Conservation (phyloP, 495 filamentous ascomycete genomes). For the Trichoderma virens region DNA sequence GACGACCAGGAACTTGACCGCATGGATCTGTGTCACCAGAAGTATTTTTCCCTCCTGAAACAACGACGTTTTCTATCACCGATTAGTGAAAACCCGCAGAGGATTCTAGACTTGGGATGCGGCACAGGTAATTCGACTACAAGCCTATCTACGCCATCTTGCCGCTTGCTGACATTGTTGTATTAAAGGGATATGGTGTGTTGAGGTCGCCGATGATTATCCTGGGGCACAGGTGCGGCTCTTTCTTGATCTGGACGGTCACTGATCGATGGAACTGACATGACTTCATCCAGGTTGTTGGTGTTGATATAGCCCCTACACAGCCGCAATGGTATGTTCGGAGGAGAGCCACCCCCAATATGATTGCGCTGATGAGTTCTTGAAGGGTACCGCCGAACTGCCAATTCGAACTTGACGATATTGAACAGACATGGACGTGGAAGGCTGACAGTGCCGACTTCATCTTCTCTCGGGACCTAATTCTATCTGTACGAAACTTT, state of each 20-base stretch:
- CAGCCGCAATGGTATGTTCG: conserved; percentile 32
- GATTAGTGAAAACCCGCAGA: conserved; percentile 30
- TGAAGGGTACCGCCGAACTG: conserved; percentile 41
- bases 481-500: conserved; percentile 50
- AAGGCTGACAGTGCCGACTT: conserved; percentile 51
- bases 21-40: conserved; percentile 19
- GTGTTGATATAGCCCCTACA: conserved; percentile 47
- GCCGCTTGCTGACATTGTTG: not conserved
- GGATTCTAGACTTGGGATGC: conserved; percentile 48
- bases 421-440: conserved; percentile 48
- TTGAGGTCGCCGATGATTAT: conserved; percentile 40
- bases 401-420: conserved; percentile 50
- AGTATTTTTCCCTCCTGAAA: conserved; percentile 23
- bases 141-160: conserved; percentile 5
- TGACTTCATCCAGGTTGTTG: conserved; percentile 42
- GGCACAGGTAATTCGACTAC: conserved; percentile 34
- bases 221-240: conserved; percentile 34
- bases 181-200: conserved; percentile 29
- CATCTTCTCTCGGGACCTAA: conserved; percentile 50
- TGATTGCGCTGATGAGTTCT: not conserved
- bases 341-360: not conserved
- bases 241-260: not conserved
- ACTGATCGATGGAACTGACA: conserved; percentile 28
- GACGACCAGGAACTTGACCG: conserved; percentile 18
- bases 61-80: conserved; percentile 52